Base-by-base conservation (phyloP, 169 alveolate species). In the Plasmodium ovale region DNA sequence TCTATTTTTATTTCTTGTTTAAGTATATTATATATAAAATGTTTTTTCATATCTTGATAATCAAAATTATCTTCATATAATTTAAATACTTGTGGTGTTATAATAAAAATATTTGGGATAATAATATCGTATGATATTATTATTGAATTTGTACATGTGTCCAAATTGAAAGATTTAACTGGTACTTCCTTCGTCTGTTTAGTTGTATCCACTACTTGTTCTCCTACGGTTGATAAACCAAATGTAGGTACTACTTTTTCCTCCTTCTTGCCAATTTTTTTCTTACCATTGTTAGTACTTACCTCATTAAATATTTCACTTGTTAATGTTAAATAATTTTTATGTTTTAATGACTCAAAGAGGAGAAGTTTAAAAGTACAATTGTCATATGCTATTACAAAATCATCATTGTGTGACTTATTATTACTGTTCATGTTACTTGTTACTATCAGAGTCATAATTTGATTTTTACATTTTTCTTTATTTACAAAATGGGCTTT, bases 1-100 rank as follows among this genome's bases (percentile, higher is more conserved):
- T 82, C 90, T 51, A 82, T 64, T 49, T 82, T 82, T 47, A 82
- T 82, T 82, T 82, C 90, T 69, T 82, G 90, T 39, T 65, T 82
- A 19, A 82, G 49, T 53, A 82, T 82, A 27, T 82, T 82, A 58
- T 82, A 82, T 4, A 82, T 82, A 35, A 82, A 82, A 82, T 82
- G 84, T 56, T 82, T 82, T 16, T 21, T 39, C 47, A 82, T 82
- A 58, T 82, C 64, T 27, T 82, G 90, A 56, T 82, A 82, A 56
- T 82, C 90, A 82, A 82, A 82, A 82, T 82, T 82, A 23, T 82
- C 84, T 39, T 82, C 90, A 33, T 65, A 82, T 53, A 82, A 42
- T 65, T 82, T 82, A 31, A 82, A 29, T 51, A 82, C 90, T 49
- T 82, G 84, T 14, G 90, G 90, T 4, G 90, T 82, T 12, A 82